phyloP scores from a whole-genome alignment of 306 rosid species.

The Carpinus fangiana region DNA sequence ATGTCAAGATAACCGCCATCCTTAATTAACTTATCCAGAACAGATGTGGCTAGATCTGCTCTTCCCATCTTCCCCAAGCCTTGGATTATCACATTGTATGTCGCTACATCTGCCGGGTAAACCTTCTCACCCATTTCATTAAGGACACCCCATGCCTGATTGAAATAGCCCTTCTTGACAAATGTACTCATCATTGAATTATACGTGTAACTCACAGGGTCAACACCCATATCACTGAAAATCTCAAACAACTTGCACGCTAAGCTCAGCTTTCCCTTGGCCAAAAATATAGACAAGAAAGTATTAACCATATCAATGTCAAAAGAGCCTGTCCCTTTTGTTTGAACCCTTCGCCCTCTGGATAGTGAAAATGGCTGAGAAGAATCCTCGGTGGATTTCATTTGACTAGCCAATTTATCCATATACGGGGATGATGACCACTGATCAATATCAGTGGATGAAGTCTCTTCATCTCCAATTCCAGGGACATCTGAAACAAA shows the following conservation, averaged over 20 bases:
- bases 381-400: slow-evolving; percentile 33
- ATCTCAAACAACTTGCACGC: slow-evolving; percentile 93
- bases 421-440: slow-evolving; percentile 86
- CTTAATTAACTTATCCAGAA: slow-evolving; percentile 74
- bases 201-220: neutral
- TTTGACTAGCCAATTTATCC: slow-evolving; percentile 68
- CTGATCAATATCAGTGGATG: slow-evolving; percentile 34
- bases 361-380: slow-evolving; percentile 45
- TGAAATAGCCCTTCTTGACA: slow-evolving; percentile 84
- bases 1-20: slow-evolving; percentile 90
- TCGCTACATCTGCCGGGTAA: slow-evolving; percentile 81
- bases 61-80: slow-evolving; percentile 15
- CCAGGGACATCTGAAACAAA: slow-evolving; percentile 23
- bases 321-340: slow-evolving; percentile 51
- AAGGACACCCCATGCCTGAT: slow-evolving; percentile 74
- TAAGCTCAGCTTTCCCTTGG: slow-evolving; percentile 81
- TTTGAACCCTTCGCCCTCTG: slow-evolving; percentile 68
- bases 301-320: slow-evolving; percentile 88
- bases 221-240: slow-evolving; percentile 67
- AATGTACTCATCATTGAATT: slow-evolving; percentile 66
- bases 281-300: slow-evolving; percentile 75
- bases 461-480: slow-evolving; percentile 26
- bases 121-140: slow-evolving; percentile 73
- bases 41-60: slow-evolving; percentile 87
- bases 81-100: slow-evolving; percentile 56